A percentile compares a stretch with the other conserved stretches of the same genome.
Conservation (phyloP, 2,329 filamentous ascomycete species). For the Ceratocystiopsis brevicomis region DNA sequence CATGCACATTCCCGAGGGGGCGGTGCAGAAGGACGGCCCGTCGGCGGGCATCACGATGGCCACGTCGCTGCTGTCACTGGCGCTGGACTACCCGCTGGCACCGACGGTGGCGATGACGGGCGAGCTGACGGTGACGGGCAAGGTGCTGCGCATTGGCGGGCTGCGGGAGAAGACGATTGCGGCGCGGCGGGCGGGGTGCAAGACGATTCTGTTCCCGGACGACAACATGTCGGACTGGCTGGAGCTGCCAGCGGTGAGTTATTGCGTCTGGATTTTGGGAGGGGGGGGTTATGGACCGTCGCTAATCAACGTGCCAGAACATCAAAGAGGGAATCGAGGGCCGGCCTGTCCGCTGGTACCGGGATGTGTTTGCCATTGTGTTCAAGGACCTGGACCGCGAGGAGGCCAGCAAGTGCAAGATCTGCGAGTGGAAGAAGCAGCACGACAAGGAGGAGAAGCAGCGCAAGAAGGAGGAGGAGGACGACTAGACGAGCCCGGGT, state of each 20-base stretch:
- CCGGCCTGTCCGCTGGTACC: slow-evolving; percentile 81
- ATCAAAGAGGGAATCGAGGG: slow-evolving; percentile 95
- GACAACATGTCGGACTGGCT: slow-evolving; percentile 97
- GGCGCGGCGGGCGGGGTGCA: slow-evolving; percentile 77
- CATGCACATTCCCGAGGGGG: slow-evolving; percentile 89
- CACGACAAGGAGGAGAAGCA: slow-evolving; percentile 25
- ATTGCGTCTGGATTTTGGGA: too few relatives aligned
- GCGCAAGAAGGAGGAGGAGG: slow-evolving; percentile 34
- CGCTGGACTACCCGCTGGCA: slow-evolving; percentile 57
- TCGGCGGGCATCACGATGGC: slow-evolving; percentile 96
- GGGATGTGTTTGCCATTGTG: slow-evolving; percentile 77
- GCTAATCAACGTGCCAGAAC: slow-evolving; percentile 45
- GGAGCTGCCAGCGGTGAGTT: slow-evolving; percentile 77
- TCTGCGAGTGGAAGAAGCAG: slow-evolving; percentile 32
- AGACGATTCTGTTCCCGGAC: slow-evolving; percentile 80
- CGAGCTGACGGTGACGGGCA: slow-evolving; percentile 89
- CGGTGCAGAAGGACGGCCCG: slow-evolving; percentile 84
- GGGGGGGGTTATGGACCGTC: slow-evolving; percentile 3
- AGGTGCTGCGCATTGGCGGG: slow-evolving; percentile 86
- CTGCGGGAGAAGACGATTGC: slow-evolving; percentile 94
- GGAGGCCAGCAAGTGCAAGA: slow-evolving; percentile 56
- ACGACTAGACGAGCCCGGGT: slow-evolving; percentile 13
- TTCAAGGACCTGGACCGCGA: slow-evolving; percentile 65
- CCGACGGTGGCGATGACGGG: slow-evolving; percentile 95
- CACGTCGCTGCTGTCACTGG: slow-evolving; percentile 74